These are phyloP conservation scores for Acaromyces ingoldii DNA, from an alignment of 1,284 basidiomycete species.

Conservation along the genomic window DNA sequence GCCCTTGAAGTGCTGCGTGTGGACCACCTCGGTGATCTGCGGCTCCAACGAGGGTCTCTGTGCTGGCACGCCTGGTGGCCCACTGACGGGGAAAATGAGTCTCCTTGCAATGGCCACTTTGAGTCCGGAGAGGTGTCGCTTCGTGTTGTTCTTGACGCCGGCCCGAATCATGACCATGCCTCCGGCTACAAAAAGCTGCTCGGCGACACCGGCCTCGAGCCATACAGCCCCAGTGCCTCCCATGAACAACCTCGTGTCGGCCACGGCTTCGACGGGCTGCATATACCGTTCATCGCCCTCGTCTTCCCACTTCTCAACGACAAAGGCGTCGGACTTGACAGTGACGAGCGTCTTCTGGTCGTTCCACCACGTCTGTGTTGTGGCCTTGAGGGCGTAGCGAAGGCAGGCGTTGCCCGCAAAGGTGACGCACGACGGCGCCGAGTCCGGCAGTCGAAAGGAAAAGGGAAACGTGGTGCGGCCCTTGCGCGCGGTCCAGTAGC, in stretches of 20 bases:
- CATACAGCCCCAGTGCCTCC: slow-evolving; percentile 42
- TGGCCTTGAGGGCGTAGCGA: slow-evolving; percentile 38
- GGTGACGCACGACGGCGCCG: slow-evolving; percentile 33
- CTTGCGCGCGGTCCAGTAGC: slow-evolving; percentile 43
- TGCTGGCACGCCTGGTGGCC: slow-evolving; percentile 19
- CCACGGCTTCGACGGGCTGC: slow-evolving; percentile 35
- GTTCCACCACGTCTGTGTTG: slow-evolving; percentile 39
- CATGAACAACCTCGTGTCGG: slow-evolving; percentile 44
- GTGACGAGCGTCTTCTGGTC: slow-evolving; percentile 37
- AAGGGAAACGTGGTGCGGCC: slow-evolving; percentile 43
- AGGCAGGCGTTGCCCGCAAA: slow-evolving; percentile 42
- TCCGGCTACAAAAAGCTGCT: slow-evolving; percentile 37
- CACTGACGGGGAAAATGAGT: slow-evolving; percentile 37
- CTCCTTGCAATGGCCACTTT: slow-evolving; percentile 33
- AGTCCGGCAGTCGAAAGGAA: slow-evolving; percentile 31
- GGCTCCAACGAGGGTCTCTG: slow-evolving; percentile 27
- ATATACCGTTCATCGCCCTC: slow-evolving; percentile 20
- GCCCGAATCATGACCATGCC: slow-evolving; percentile 30
- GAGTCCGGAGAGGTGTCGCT: slow-evolving; percentile 36
- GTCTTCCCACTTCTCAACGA: slow-evolving; percentile 41
- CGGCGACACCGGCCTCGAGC: slow-evolving; percentile 36
- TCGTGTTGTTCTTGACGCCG: slow-evolving; percentile 44
- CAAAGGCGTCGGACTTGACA: slow-evolving; percentile 30
- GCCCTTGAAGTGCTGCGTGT: slow-evolving; percentile 37
- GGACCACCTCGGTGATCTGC: slow-evolving; percentile 39